phyloP scores from a whole-genome alignment of 306 rosid species.

The Prosopis cineraria region DNA sequence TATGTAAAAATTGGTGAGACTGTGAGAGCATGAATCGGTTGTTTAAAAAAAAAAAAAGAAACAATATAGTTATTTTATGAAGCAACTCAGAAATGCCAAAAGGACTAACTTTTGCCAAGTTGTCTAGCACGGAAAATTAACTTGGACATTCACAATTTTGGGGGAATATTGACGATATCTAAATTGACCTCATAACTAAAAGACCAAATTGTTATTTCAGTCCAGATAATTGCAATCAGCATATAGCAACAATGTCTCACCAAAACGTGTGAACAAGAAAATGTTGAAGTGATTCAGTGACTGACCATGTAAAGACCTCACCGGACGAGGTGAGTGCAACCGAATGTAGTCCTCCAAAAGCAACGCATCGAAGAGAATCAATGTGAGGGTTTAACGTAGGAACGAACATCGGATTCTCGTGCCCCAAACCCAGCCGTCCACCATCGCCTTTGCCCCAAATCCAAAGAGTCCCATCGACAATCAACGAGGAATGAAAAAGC shows the following conservation, averaged over 20 bases:
- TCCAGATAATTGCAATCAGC: neutral
- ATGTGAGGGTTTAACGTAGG: conserved; percentile 80
- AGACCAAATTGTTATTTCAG: neutral
- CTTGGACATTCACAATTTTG: neutral
- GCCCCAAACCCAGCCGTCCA: conserved; percentile 89
- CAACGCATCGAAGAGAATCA: conserved; percentile 50
- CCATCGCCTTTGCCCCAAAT: conserved; percentile 99
- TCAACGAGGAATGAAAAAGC: conserved; percentile 77
- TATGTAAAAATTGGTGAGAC: neutral
- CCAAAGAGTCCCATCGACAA: conserved; percentile 70
- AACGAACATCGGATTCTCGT: conserved; percentile 64
- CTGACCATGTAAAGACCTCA: conserved; percentile 84
- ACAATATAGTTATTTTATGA: neutral
- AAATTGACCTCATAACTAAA: neutral
- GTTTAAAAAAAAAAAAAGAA: neutral
- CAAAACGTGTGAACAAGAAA: neutral
- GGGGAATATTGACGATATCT: neutral
- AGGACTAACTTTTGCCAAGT: neutral
- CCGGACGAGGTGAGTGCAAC: conserved; percentile 67
- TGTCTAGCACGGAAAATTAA: neutral
- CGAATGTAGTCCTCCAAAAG: conserved; percentile 86
- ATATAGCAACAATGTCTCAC: neutral
- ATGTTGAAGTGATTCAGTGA: conserved; percentile 32
- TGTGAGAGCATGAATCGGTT: neutral
- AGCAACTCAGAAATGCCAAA: neutral